Evolutionary conservation across 306 rosid species (phyloP), one percentile per base, ranked within the genome.

Genomic region (Cercis canadensis): DNA sequence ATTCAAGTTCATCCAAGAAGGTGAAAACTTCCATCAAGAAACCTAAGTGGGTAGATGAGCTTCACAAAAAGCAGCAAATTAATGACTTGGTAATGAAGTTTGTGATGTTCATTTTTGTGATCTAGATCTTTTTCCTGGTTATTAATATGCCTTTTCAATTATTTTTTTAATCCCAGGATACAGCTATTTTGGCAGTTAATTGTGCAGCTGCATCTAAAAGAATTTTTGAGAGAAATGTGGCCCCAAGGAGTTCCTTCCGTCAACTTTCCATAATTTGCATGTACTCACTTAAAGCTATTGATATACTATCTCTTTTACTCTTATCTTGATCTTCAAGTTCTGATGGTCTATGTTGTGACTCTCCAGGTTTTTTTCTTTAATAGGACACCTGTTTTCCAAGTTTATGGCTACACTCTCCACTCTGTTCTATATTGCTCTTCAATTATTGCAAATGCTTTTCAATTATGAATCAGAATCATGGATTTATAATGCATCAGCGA

Each of bases 11-110:
- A 14, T 78, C 65, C 53, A 85, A 80, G 60, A 85, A 81, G 78
- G 84, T 53, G 66, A 84, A 70, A 45, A 55, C 80, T 68, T 75
- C 87, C 40, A 40, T 65, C 53, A 89, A 79, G 74, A 84, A 74
- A 50, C 96, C 99, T 72, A 84, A 83, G 61, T 94, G 99, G 96
- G 84, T 91, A 63, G 84, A 86, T 54, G 85, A 75, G 57, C 95
- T 94, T 78, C 81, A 87, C 77, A 76, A 77, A 65, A 89, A 81
- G 83, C 74, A 83, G 67, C 76, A 74, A 51, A 62, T 59, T 41
- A 73, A 81, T 80, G 95, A 86, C 68, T 74, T 90, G 97, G 99
- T 94, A 88, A 75, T 69, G 39, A 49, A 76, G 24, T 75, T 57
- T 65, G 15, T 32, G 61, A 14, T 34, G 15, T 72, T 82, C 54